phyloP scores from a whole-genome alignment of 345 rosid species.

The Salix udensis region DNA sequence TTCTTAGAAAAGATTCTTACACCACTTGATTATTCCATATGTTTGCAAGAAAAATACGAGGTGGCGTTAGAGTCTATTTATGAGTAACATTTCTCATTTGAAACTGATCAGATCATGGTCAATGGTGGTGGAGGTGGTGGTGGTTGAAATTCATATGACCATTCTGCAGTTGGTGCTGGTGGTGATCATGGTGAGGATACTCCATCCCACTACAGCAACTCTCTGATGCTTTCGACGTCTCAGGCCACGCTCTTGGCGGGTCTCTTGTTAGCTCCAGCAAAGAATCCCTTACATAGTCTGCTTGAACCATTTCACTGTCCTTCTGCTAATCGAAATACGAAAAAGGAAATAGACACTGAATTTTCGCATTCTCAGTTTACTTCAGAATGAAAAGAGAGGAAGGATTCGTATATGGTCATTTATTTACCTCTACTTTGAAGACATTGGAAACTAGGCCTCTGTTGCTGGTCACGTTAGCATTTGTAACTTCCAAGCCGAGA shows the following conservation, averaged over 20 bases:
- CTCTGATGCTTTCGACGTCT: slow-evolving; percentile 41
- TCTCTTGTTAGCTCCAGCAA: slow-evolving; percentile 70
- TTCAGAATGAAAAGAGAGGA: too few species aligned
- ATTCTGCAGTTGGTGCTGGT: slow-evolving; percentile 12
- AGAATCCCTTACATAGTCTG: slow-evolving; percentile 72
- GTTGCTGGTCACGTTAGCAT: slow-evolving; percentile 75
- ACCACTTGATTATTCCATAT: too few species aligned
- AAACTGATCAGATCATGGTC: not conserved
- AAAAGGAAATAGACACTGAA: not conserved
- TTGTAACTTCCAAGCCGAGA: slow-evolving; percentile 78
- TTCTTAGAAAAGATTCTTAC: too few species aligned
- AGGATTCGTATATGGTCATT: not conserved
- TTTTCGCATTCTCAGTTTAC: not conserved
- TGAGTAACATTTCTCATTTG: not conserved
- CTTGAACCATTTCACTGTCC: slow-evolving; percentile 68
- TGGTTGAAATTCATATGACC: slow-evolving; percentile 23
- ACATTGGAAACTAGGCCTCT: slow-evolving; percentile 81
- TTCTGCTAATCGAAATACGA: slow-evolving; percentile 38
- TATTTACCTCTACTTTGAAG: slow-evolving; percentile 77
- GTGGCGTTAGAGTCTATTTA: not conserved
- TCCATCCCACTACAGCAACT: slow-evolving; percentile 31
- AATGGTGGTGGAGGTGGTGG: slow-evolving; percentile 36
- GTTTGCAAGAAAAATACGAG: too few species aligned
- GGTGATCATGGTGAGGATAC: slow-evolving; percentile 37
- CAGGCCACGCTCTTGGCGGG: slow-evolving; percentile 49